Base-by-base conservation (phyloP, 2,329 filamentous ascomycete species). In the Apiospora malaysiana region DNA sequence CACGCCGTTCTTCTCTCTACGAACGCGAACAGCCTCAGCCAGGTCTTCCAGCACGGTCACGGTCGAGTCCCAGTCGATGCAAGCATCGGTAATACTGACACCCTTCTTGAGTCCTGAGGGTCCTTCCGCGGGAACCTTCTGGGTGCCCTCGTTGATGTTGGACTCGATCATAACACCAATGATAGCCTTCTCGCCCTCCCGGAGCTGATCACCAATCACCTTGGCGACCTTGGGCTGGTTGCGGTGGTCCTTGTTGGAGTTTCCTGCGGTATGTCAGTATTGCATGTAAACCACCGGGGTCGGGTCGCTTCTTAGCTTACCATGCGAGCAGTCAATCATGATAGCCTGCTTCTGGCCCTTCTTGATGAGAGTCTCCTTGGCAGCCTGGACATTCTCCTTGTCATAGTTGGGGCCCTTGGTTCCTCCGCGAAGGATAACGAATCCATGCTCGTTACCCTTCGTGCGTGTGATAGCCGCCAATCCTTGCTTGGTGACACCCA, bases 151-250 rank as follows among this genome's bases (percentile, higher is more conserved):
- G 82, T 95, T 91, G 87, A 98, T 95, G 84, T 98, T 95, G 79
- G 94, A 97, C 86, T 99, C 95, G 77, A 99, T 97, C 95, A 99
- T 99, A 79, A 98, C 94, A 81, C 95, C 96, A 75, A 98, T 89
- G 77, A 99, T 97, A 74, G 90, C 92, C 71, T 90, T 92, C 85
- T 99, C 94, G 72, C 95, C 95, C 74, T 92, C 91, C 68, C 92
- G 91, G 74, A 99, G 87, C 85, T 99, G 95, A 70, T 97, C 93
- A 43, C 89, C 92, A 72, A 99, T 86, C 69, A 87, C 88, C 81
- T 92, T 89, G 74, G 95, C 94, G 63, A 98, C 95, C 84, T 95
- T 92, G 78, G 96, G 96, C 85, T 99, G 95, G 85, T 99, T 99
- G 78, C 93, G 92, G 86, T 98, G 95, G 86, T 98, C 91, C 86